These are phyloP conservation scores for Rhynchosporium agropyri DNA, from an alignment of 2,329 filamentous ascomycete species.

Conservation along the genomic window DNA sequence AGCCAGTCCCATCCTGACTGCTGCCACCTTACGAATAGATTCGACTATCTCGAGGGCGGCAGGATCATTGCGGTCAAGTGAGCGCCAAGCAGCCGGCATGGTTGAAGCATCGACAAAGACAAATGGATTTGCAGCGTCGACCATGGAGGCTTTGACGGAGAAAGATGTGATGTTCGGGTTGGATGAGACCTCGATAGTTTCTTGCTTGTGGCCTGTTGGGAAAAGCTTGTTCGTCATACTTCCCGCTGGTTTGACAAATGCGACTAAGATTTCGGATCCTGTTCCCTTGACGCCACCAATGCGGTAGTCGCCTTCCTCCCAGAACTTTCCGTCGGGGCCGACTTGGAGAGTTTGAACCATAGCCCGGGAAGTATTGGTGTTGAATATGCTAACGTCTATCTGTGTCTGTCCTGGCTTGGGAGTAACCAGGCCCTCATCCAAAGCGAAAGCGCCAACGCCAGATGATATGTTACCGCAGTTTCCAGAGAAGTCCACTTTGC, in stretches of 20 bases:
- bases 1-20: conserved; percentile 60
- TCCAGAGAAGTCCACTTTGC: conserved; percentile 62
- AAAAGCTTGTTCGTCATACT: conserved; percentile 61
- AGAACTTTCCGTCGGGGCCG: conserved; percentile 49
- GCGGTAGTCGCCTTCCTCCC: conserved; percentile 52
- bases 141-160: conserved; percentile 42
- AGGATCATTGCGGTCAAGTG: conserved; percentile 43
- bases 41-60: conserved; percentile 46
- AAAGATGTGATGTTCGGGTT: conserved; percentile 27
- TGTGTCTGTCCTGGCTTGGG: conserved; percentile 34
- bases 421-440: conserved; percentile 54
- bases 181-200: conserved; percentile 34
- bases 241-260: conserved; percentile 61
- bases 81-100: conserved; percentile 50
- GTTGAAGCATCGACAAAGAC: conserved; percentile 55
- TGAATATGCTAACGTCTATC: conserved; percentile 52
- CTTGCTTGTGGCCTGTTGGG: conserved; percentile 57
- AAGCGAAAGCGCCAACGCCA: conserved; percentile 61
- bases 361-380: conserved; percentile 63
- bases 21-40: conserved; percentile 55
- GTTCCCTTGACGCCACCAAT: conserved; percentile 62
- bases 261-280: conserved; percentile 57
- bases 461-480: conserved; percentile 75
- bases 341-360: conserved; percentile 58
- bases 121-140: conserved; percentile 47